phyloP scores from a whole-genome alignment of 2,329 filamentous ascomycete genomes.

The Xylariaceae sp. region DNA sequence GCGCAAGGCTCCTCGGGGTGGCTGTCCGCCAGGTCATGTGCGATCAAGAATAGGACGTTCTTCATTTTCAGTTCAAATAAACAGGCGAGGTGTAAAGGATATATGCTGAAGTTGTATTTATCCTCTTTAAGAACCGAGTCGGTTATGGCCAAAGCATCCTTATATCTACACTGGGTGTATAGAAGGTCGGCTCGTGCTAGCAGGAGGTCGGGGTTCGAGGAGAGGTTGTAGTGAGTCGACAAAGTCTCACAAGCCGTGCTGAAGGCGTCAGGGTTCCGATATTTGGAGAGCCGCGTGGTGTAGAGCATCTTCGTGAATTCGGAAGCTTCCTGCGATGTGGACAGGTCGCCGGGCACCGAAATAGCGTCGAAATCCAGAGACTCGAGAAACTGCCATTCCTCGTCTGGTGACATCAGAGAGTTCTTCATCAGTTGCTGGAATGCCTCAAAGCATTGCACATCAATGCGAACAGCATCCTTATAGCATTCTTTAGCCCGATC shows the following conservation, averaged over 20 bases:
- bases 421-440: constrained; percentile 98
- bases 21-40: constrained; percentile 86
- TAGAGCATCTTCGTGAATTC: constrained; percentile 96
- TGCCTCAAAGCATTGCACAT: constrained; percentile 96
- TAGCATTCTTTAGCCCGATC: constrained; percentile 97
- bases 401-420: constrained; percentile 79
- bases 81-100: constrained; percentile 87
- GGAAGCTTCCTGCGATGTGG: constrained; percentile 74
- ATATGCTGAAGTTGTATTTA: constrained; percentile 82
- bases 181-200: constrained; percentile 85
- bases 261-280: constrained; percentile 79
- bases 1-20: constrained; percentile 87
- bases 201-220: constrained; percentile 81
- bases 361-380: constrained; percentile 87
- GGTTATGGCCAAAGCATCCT: constrained; percentile 78
- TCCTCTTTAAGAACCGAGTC: constrained; percentile 75
- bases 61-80: constrained; percentile 82
- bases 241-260: constrained; percentile 82
- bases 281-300: constrained; percentile 91
- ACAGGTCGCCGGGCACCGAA: constrained; percentile 56
- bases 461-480: constrained; percentile 93
- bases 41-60: constrained; percentile 83
- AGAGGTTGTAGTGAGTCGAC: constrained; percentile 86
- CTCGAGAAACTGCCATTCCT: constrained; percentile 85
- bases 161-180: constrained; percentile 92